Conservation (phyloP, 805 yeast species). For the Kockiozyma suomiensis region DNA sequence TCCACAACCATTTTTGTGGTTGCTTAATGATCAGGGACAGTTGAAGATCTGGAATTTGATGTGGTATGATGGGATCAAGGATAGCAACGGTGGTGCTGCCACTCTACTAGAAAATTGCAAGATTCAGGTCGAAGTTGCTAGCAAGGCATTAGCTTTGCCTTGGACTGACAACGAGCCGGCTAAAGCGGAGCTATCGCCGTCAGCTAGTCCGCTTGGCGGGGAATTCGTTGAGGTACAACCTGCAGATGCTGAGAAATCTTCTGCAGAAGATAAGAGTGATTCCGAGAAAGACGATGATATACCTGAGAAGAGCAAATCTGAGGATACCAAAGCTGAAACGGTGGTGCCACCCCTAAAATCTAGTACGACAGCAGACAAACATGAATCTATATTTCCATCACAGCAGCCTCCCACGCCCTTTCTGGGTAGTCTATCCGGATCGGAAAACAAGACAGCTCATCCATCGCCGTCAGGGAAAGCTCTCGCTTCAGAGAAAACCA, state of each 20-base stretch:
- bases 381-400: too few species aligned
- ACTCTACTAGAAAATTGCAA: neutral
- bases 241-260: neutral
- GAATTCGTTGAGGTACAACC: neutral
- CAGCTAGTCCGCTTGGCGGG: neutral
- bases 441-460: neutral
- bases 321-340: neutral
- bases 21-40: constrained; percentile 64
- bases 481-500: neutral
- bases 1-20: constrained; percentile 68
- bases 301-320: neutral
- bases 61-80: constrained; percentile 55
- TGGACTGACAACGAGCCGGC: neutral
- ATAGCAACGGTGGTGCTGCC: constrained; percentile 23
- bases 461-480: neutral
- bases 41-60: constrained; percentile 67
- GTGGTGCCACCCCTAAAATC: too few species aligned
- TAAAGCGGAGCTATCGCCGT: neutral
- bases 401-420: too few species aligned
- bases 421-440: too few species aligned
- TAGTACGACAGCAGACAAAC: too few species aligned
- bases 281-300: neutral
- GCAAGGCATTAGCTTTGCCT: neutral
- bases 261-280: neutral
- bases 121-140: neutral